Base-by-base conservation (phyloP, 1,139 yeast species). In the Yamadazyma blattariae region DNA sequence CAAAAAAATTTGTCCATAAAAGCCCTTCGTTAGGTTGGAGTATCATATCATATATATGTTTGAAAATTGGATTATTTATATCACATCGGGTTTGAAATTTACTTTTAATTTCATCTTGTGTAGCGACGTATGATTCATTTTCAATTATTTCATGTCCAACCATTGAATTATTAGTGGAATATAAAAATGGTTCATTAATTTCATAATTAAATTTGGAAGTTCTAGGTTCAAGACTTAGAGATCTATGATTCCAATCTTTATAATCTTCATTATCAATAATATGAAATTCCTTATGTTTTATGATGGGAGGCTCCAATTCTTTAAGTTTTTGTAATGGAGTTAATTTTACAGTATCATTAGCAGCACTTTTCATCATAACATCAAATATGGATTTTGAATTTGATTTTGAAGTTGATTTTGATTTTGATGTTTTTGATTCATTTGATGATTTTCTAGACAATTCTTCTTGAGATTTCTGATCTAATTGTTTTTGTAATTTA, bases 1-100 rank as follows among this genome's bases (percentile, higher is more conserved):
- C 65, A 42, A 74, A 73, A 15, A 60, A 43, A 11, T 59, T 61
- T 1, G 71, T 57, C 82, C 82, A 77, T 10, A 64, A 30, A 17
- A 28, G 19, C 27, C 14, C 27, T 5, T 28, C 28, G 3, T 30
- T 23, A 8, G 24, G 18, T 9, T 19, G 5, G 11, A 13, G 15
- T 7, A 37, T 23, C 14, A 24, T 22, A 9, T 25, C 26, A 20
- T 34, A 34, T 30, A 37, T 17, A 12, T 30, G 33, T 3, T 13
- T 10, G 22, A 32, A 38, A 5, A 32, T 7, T 3, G 42, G 33
- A 20, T 30, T 26, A 2, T 19, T 9, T 2, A 27, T 15, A 19
- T 37, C 29, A 28, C 44, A 40, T 16, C 25, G 31, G 5, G 11
- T n/a, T 10, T 11, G 10, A 20, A 40, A 40, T 8, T 13, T 11